These are phyloP conservation scores for Nicotiana rustica DNA, from an alignment of 305 asterid genomes.

Conservation along the genomic window DNA sequence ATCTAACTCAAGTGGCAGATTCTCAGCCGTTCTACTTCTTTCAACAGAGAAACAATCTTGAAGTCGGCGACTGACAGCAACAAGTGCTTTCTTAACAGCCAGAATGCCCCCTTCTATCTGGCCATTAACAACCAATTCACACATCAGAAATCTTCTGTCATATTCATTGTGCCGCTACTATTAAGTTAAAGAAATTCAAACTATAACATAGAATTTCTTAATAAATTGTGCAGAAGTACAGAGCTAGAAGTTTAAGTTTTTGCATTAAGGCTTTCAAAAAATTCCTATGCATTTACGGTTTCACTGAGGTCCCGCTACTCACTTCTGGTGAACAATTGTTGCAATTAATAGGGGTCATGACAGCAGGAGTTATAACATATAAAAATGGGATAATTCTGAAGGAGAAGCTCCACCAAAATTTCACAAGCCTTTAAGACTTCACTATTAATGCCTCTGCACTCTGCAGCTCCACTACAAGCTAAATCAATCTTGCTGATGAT, in stretches of 20 bases:
- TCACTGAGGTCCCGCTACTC: constrained; percentile 10
- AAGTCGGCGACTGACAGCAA: constrained; percentile 64
- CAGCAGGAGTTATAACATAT: constrained; percentile 13
- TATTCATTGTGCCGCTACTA: constrained; percentile 4
- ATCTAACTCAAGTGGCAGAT: constrained; percentile 44
- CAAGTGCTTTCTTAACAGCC: constrained; percentile 73
- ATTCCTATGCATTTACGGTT: constrained; percentile 6
- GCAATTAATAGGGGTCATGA: constrained; percentile 17
- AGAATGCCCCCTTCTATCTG: constrained; percentile 73
- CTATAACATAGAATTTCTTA: neutral
- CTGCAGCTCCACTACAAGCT: neutral
- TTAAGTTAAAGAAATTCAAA: constrained; percentile 7
- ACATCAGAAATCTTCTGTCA: constrained; percentile 18
- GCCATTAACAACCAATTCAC: constrained; percentile 34
- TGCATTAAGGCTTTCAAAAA: neutral
- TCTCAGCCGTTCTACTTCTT: constrained; percentile 43
- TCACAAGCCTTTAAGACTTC: neutral
- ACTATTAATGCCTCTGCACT: neutral
- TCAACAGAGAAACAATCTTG: constrained; percentile 65
- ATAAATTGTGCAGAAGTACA: neutral
- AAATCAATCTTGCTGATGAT: neutral
- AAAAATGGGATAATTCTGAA: constrained; percentile 22
- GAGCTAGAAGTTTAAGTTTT: neutral
- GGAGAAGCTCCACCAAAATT: constrained; percentile 20
- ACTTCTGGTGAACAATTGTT: neutral